phyloP scores from a whole-genome alignment of 768 basidiomycete genomes.

The Mycena amicta region DNA sequence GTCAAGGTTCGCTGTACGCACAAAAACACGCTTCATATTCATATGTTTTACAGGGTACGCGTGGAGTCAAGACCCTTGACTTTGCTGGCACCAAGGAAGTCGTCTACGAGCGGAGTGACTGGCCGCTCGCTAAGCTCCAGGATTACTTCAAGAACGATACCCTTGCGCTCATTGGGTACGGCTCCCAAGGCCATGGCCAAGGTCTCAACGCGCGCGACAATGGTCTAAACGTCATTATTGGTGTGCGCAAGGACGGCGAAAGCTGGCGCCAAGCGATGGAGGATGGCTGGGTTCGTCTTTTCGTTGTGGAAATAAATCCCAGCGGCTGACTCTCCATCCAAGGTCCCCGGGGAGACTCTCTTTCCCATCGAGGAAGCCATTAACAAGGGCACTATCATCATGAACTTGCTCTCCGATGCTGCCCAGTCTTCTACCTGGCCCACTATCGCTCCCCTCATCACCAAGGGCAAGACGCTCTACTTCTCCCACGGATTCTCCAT shows the following conservation, averaged over 20 bases:
- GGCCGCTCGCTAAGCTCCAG: slow-evolving; percentile 97
- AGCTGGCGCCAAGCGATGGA: slow-evolving; percentile 94
- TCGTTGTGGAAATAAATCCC: not conserved
- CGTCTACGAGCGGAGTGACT: slow-evolving; percentile 95
- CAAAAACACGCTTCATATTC: slow-evolving; percentile 4
- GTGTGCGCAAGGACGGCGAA: slow-evolving; percentile 96
- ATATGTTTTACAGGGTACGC: slow-evolving; percentile 45
- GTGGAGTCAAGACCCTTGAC: slow-evolving; percentile 93
- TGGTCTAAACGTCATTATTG: slow-evolving; percentile 96
- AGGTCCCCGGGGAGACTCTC: slow-evolving; percentile 96
- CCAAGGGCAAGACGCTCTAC: slow-evolving; percentile 99
- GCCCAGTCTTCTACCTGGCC: slow-evolving; percentile 99
- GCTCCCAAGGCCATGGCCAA: slow-evolving; percentile 98
- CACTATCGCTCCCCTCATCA: slow-evolving; percentile 87
- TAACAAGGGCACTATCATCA: slow-evolving; percentile 94
- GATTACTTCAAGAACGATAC: slow-evolving; percentile 99
- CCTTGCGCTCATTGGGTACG: slow-evolving; percentile 98
- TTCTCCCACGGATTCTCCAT: slow-evolving; percentile 99
- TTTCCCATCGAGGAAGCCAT: slow-evolving; percentile 99
- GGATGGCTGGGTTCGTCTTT: slow-evolving; percentile 84
- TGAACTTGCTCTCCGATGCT: slow-evolving; percentile 99
- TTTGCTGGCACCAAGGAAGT: slow-evolving; percentile 93
- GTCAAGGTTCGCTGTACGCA: slow-evolving; percentile 35
- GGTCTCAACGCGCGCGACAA: slow-evolving; percentile 99
- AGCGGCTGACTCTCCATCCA: slow-evolving; percentile 5